These are phyloP conservation scores for Apiospora kogelbergensis DNA, from an alignment of 2,329 filamentous ascomycete species.

Conservation along the genomic window DNA sequence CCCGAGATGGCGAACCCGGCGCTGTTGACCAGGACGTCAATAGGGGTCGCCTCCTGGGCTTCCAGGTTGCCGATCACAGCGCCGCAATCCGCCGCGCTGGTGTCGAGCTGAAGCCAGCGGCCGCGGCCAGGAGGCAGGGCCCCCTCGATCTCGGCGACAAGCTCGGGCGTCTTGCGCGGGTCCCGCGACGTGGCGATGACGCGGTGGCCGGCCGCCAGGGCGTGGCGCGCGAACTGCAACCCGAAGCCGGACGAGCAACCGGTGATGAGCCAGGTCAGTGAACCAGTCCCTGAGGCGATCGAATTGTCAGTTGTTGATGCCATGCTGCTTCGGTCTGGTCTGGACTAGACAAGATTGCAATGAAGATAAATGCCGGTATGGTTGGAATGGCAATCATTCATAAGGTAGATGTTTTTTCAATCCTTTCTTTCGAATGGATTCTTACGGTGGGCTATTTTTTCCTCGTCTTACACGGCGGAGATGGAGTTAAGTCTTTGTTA, in stretches of 20 bases:
- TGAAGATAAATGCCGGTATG: background rate
- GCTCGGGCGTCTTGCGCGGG: conserved; percentile 23
- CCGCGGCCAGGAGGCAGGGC: conserved; percentile 30
- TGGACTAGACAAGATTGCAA: background rate
- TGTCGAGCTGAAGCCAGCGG: conserved; percentile 36
- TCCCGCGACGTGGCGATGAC: conserved; percentile 40
- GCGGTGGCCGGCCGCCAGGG: conserved; percentile 34
- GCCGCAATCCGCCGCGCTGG: conserved; percentile 24
- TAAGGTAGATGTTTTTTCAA: background rate
- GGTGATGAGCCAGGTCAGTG: conserved; percentile 35
- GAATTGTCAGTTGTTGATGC: background rate
- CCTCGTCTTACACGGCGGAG: background rate
- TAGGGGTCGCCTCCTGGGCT: conserved; percentile 21
- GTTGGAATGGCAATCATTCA: background rate
- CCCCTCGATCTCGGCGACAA: conserved; percentile 31
- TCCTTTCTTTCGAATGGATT: background rate
- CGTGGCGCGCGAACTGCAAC: conserved; percentile 29
- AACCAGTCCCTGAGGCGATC: background rate
- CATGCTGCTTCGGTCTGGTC: background rate
- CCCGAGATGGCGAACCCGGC: conserved; percentile 35
- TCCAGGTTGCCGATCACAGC: conserved; percentile 30
- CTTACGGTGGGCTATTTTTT: background rate
- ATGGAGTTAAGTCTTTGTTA: background rate
- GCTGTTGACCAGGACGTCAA: conserved; percentile 45
- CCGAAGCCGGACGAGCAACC: conserved; percentile 40